Percentiles rank a stretch among this genome's conserved stretches.
These are phyloP conservation scores for Fraxinus nigra DNA, from an alignment of 305 asterid genomes.

Conservation along the genomic window DNA sequence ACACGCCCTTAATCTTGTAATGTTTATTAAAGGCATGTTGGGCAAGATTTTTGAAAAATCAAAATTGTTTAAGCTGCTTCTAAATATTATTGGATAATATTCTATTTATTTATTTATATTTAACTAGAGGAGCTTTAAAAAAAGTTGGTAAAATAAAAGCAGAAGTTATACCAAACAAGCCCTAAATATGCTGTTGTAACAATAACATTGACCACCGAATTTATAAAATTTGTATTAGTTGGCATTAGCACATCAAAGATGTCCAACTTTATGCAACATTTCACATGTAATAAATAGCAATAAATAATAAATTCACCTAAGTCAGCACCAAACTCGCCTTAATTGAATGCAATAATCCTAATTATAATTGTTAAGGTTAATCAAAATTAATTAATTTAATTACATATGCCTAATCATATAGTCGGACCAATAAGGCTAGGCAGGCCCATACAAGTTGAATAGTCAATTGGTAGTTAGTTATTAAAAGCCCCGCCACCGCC, in stretches of 20 bases:
- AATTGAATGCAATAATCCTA: neutral
- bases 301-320: neutral
- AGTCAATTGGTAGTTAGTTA: neutral
- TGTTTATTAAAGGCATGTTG: too few species aligned
- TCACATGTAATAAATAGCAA: neutral
- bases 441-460: neutral
- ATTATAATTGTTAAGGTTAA: neutral
- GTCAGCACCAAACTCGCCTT: neutral
- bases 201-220: neutral
- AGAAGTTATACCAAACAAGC: neutral
- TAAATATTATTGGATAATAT: too few species aligned
- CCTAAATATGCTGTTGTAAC: neutral
- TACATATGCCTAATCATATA: neutral
- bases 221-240: neutral
- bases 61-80: too few species aligned
- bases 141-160: too few species aligned
- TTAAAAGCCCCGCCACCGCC: slow-evolving; percentile 1
- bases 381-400: neutral
- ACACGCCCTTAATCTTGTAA: too few species aligned
- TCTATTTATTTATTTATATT: too few species aligned
- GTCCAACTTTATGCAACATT: neutral
- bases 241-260: neutral
- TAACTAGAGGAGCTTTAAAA: too few species aligned
- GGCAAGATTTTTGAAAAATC: too few species aligned
- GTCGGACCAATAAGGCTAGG: neutral